These are phyloP conservation scores for Niveomyces coronatus DNA, from an alignment of 2,329 filamentous ascomycete genomes.

Conservation along the genomic window DNA sequence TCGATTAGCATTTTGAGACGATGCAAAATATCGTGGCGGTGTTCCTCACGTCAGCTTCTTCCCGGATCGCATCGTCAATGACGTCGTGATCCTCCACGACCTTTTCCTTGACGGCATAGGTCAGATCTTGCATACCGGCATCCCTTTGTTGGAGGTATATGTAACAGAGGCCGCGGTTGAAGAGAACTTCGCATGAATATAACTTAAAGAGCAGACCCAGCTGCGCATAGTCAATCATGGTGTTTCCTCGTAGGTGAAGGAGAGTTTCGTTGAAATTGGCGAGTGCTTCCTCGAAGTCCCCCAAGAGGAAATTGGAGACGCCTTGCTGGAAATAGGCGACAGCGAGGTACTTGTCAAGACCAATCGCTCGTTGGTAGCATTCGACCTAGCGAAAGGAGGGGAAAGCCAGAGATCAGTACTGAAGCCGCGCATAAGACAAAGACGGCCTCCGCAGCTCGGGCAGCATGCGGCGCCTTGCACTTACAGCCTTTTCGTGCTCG, in stretches of 20 bases:
- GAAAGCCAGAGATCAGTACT: too few relatives aligned
- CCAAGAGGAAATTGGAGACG: slow-evolving; percentile 93
- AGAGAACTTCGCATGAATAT: slow-evolving; percentile 94
- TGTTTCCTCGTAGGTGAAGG: slow-evolving; percentile 88
- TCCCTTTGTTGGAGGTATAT: slow-evolving; percentile 92
- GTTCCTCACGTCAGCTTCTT: slow-evolving; percentile 71
- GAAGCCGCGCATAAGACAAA: too few relatives aligned
- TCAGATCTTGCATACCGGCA: slow-evolving; percentile 80
- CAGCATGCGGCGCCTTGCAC: too few relatives aligned
- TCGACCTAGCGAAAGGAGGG: slow-evolving; percentile 62
- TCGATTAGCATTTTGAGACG: slow-evolving; percentile 14
- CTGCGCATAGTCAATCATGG: slow-evolving; percentile 96
- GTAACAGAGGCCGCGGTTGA: slow-evolving; percentile 94
- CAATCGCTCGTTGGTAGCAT: slow-evolving; percentile 85
- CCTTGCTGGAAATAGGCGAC: slow-evolving; percentile 98
- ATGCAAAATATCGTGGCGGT: neutral
- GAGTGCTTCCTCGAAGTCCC: slow-evolving; percentile 93
- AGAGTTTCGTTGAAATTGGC: slow-evolving; percentile 99
- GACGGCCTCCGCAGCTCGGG: too few relatives aligned
- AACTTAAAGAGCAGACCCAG: slow-evolving; percentile 91
- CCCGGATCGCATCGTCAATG: slow-evolving; percentile 91
- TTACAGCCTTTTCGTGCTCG: slow-evolving; percentile 88
- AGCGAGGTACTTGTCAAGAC: slow-evolving; percentile 87
- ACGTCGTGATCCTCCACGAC: slow-evolving; percentile 94
- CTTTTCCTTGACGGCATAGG: slow-evolving; percentile 89